phyloP scores from a whole-genome alignment of 2,329 filamentous ascomycete species.

The Rhynchosporium secalis region DNA sequence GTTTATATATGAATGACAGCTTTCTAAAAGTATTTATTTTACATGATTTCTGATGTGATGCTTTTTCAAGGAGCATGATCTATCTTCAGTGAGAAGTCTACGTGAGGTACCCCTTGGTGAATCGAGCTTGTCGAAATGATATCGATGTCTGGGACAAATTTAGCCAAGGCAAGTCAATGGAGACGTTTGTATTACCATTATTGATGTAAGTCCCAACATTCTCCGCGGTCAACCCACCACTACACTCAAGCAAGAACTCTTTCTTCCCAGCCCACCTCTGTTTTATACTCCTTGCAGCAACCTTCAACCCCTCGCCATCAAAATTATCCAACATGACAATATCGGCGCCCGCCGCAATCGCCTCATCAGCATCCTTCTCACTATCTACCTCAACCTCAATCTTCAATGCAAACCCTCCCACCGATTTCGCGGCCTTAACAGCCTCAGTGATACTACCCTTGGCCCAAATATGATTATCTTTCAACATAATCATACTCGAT shows the following conservation, averaged over 20 bases:
- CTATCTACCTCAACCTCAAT: conserved; percentile 94
- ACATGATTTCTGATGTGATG: background rate
- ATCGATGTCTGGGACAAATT: conserved; percentile 68
- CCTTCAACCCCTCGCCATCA: conserved; percentile 71
- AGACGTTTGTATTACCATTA: conserved; percentile 54
- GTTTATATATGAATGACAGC: background rate
- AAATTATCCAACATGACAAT: conserved; percentile 99
- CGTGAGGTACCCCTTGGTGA: conserved; percentile 89
- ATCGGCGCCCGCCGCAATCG: conserved; percentile 86
- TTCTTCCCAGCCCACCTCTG: conserved; percentile 73
- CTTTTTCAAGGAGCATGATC: conserved; percentile 40
- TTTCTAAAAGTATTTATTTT: background rate
- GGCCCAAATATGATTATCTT: conserved; percentile 98
- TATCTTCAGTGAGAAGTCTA: conserved; percentile 97
- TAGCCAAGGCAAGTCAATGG: conserved; percentile 27
- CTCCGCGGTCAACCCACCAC: conserved; percentile 80
- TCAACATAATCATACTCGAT: conserved; percentile 95
- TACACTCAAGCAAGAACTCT: conserved; percentile 85
- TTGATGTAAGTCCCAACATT: conserved; percentile 84
- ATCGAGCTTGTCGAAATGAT: conserved; percentile 96
- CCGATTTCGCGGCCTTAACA: conserved; percentile 78
- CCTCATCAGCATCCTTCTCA: conserved; percentile 86
- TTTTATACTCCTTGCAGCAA: conserved; percentile 74
- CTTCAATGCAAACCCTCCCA: conserved; percentile 88
- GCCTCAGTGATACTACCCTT: conserved; percentile 83